Percentiles rank a stretch among this genome's conserved stretches.
phyloP scores from a whole-genome alignment of 2,329 filamentous ascomycete genomes.

The Fusarium fujikuroi region DNA sequence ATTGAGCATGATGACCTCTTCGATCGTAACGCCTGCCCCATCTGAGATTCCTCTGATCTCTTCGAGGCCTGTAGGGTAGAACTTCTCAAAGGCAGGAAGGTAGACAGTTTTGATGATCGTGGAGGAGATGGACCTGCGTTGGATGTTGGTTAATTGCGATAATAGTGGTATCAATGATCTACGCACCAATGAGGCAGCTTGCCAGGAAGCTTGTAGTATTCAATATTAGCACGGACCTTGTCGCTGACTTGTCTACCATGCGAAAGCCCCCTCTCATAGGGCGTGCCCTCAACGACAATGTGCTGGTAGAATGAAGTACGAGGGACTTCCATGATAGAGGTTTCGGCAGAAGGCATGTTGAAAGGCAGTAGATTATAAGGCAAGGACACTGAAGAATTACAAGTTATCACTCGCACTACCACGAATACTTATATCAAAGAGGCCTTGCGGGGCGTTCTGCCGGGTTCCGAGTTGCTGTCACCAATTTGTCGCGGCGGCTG shows the following conservation, averaged over 20 bases:
- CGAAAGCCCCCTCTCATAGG: not conserved
- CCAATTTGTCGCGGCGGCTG: fast-evolving
- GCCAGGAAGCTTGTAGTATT: not conserved
- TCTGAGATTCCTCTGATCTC: not conserved
- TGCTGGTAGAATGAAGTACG: not conserved
- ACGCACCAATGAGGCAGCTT: not conserved
- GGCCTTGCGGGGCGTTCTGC: not conserved
- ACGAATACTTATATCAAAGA: not conserved
- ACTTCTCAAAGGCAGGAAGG: not conserved
- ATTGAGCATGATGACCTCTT: not conserved
- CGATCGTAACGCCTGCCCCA: not conserved
- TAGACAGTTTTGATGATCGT: not conserved
- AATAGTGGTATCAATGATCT: no score
- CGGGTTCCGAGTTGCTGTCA: not conserved
- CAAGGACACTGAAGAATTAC: not conserved
- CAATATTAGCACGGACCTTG: not conserved
- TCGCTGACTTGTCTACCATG: not conserved
- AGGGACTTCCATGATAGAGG: not conserved
- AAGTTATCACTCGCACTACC: fast-evolving
- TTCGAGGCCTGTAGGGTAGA: not conserved
- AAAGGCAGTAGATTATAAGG: not conserved
- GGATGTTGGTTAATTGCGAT: no score
- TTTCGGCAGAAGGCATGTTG: not conserved
- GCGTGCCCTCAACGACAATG: not conserved
- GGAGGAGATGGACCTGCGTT: not conserved